Evolutionary conservation across 1,139 yeast genomes (phyloP), one percentile per base, ranked within the genome.

Genomic region (Nakaseomyces glabratus): DNA sequence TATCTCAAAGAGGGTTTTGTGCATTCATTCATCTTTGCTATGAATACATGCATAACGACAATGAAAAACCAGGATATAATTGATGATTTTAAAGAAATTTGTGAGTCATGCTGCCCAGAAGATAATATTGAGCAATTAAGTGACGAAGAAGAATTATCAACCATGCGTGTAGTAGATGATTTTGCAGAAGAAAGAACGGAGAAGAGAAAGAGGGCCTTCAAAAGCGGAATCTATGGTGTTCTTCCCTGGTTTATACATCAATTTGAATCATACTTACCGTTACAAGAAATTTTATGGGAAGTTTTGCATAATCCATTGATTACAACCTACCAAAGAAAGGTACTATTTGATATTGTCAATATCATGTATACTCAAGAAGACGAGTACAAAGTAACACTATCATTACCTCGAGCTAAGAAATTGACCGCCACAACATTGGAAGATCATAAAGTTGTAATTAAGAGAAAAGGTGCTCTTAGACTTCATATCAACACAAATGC

Each of bases 361-460:
- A 68, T 88, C 5, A 58, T 90, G 25, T 82, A 73, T 49, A 71
- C 71, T 28, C 73, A 85, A n/a, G 59, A 64, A 22, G 79, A 81
- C 45, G 65, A 74, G 3, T 70, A 77, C 32, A 52, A 71, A 14
- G 82, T 85, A 1, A 69, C 63, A 8, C 60, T 86, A 13, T 71
- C 76, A 2, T 62, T 77, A 12, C 96, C 95, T 3, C 68, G 72
- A 35, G 78, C 76, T 42, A 77, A 73, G 56, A 74, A 73, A 47
- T 62, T 88, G 24, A 73, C 72, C 3, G 81, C 82, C 1, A 71
- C 68, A 45, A 55, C 69, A 28, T n/a, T 44, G 4, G 61, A 56
- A 1, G 42, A 43, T 11, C 50, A 51, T 19, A 48, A 38, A n/a
- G 47, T 61, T 2, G 43, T 46, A 5, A 40, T 61, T 3, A 60